Evolutionary conservation across 768 basidiomycete genomes (phyloP).

Genomic region (Russula vinacea): DNA sequence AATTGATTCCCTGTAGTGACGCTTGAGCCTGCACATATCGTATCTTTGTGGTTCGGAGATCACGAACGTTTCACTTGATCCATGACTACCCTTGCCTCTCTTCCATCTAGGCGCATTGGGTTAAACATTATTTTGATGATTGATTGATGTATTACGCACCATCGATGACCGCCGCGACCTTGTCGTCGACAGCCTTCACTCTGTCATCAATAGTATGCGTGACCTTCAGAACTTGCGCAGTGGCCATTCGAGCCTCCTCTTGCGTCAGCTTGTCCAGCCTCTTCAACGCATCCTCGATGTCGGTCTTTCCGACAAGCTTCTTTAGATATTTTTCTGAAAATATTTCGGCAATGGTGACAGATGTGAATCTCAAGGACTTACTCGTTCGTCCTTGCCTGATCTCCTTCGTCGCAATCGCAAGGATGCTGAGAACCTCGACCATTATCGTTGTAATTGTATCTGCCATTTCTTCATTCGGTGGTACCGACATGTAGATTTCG

Average conservation of each 20-base stretch:
- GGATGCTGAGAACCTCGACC: background rate
- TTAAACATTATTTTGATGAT: too few relatives aligned
- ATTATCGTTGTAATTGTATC: background rate
- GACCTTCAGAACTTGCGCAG: background rate
- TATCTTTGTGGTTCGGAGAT: too few relatives aligned
- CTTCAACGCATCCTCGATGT: background rate
- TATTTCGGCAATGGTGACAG: background rate
- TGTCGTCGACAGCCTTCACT: background rate
- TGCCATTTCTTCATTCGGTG: background rate
- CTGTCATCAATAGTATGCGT: background rate
- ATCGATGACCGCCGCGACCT: too few relatives aligned
- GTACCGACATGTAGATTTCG: background rate
- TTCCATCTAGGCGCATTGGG: background rate
- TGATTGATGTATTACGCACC: too few relatives aligned
- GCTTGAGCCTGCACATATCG: background rate
- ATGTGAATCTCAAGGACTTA: background rate
- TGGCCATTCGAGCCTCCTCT: slow-evolving; percentile 2
- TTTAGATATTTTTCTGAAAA: background rate
- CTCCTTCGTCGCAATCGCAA: slow-evolving; percentile 3
- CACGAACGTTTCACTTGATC: background rate
- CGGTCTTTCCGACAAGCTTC: background rate
- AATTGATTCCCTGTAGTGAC: background rate
- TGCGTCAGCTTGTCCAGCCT: slow-evolving; percentile 5
- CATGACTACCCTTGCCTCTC: too few relatives aligned
- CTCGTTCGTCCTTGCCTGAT: background rate